Percentiles rank a stretch among this genome's conserved stretches.
phyloP scores from a whole-genome alignment of 1,284 basidiomycete genomes.

The Lentinula novae-zelandiae region DNA sequence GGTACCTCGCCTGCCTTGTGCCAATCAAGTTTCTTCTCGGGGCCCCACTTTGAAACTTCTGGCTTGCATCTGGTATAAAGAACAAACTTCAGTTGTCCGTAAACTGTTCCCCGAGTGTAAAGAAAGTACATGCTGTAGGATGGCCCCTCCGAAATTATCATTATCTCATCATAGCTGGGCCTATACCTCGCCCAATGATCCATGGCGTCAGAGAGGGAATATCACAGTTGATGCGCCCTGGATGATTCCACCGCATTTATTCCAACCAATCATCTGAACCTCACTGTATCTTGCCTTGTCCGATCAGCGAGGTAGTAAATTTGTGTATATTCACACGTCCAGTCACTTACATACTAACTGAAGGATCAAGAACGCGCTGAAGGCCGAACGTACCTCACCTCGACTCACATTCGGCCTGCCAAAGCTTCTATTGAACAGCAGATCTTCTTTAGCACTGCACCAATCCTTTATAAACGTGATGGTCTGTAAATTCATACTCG shows the following conservation, averaged over 20 bases:
- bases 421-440: conserved; percentile 8
- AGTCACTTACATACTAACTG: background rate
- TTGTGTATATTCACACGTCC: background rate
- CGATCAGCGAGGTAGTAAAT: conserved; percentile 3
- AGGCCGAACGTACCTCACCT: conserved; percentile 9
- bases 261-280: background rate
- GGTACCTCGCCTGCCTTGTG: background rate
- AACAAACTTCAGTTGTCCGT: too few species aligned
- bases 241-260: background rate
- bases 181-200: too few species aligned
- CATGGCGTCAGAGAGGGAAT: too few species aligned
- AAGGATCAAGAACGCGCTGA: conserved; percentile 2
- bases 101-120: too few species aligned
- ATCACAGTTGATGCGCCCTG: background rate
- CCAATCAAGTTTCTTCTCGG: background rate
- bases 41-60: too few species aligned
- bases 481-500: background rate
- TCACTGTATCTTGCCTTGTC: background rate
- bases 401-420: conserved; percentile 1
- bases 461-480: conserved; percentile 8
- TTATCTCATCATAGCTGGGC: too few species aligned
- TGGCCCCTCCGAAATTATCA: too few species aligned
- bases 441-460: background rate
- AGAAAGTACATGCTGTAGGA: too few species aligned
- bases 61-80: too few species aligned